Evolutionary conservation across 345 rosid genomes (phyloP), one percentile per base, ranked within the genome.

Genomic region (Ceriops zippeliana): DNA sequence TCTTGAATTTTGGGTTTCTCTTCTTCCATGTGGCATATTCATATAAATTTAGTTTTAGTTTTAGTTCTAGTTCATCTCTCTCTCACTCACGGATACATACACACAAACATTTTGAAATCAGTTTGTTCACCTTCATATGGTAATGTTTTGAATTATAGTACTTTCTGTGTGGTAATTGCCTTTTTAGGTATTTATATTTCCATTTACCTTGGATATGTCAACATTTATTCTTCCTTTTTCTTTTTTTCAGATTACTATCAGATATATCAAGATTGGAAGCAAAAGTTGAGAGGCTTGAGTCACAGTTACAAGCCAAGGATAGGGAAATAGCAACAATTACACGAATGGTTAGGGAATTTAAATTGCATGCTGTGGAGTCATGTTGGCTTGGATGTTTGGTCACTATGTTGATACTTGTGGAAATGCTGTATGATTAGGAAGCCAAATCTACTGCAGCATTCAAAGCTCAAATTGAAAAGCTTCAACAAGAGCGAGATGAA

Each of bases 401-500:
- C 34, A 65, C 52, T 63, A 21, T 34, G 17, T 72, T 69, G 64
- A 76, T 58, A 37, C 21, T 60, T 63, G 51, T 26, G 63, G 37
- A 32, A 37, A 4, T 34, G 46, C 24, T 42, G 5, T 57, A 52
- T 74, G 49, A 75, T 52, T 76, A 95, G 99, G 97, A 91, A 85
- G 98, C 96, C 28, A 95, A 91, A 81, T 82, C 85, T 72, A 79
- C 90, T 16, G 98, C 98, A 58, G 88, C 90, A 47, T 89, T 90
- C 63, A 95, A 90, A 78, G 83, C 86, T 1, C 99, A 91, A 67
- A 88, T 90, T 49, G 99, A 95, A 78, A 95, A 95, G 80, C 83
- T 95, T 27, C 96, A 90, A 47, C 92, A 91, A 77, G 99, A 95
- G 78, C 79, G 93, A 42, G 99, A 95, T 87, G 99, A 95, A 76